These are phyloP conservation scores for Leccinum olivaceopallidum DNA, from an alignment of 768 basidiomycete species.

Conservation along the genomic window DNA sequence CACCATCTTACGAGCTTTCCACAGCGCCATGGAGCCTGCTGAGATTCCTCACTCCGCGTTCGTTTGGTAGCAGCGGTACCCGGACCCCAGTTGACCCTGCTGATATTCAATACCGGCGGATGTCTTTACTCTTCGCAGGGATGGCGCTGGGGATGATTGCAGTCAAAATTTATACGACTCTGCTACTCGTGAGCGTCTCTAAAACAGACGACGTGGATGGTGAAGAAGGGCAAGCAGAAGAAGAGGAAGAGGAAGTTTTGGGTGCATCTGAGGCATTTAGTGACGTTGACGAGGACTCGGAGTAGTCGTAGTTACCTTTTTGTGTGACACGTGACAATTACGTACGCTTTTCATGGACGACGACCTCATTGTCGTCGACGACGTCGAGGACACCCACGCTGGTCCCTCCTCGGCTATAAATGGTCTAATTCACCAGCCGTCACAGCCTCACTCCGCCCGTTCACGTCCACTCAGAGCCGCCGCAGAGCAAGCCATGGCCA, in stretches of 20 bases:
- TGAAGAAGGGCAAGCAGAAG: constrained; percentile 16
- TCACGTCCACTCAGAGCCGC: constrained; percentile 35
- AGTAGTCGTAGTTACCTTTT: neutral
- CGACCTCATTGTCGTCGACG: constrained; percentile 63
- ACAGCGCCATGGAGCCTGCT: constrained; percentile 30
- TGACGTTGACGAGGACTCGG: constrained; percentile 22
- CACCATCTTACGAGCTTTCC: constrained; percentile 23
- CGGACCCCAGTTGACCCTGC: constrained; percentile 33
- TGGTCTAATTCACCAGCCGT: constrained; percentile 20
- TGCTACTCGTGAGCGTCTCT: neutral
- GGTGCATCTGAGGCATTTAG: constrained; percentile 1
- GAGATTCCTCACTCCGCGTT: constrained; percentile 39
- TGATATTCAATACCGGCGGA: constrained; percentile 47
- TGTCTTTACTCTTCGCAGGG: constrained; percentile 56
- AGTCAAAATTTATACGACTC: constrained; percentile 34
- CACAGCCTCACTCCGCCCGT: constrained; percentile 24
- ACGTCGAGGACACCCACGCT: constrained; percentile 45
- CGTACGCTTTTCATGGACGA: constrained; percentile 44
- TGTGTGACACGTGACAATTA: constrained; percentile 11
- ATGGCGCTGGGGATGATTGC: constrained; percentile 44
- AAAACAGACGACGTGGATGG: neutral
- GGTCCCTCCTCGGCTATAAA: constrained; percentile 38
- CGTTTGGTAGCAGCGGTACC: constrained; percentile 19
- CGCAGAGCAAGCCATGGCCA: constrained; percentile 37
- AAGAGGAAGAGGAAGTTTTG: constrained; percentile 3